Base-by-base conservation (phyloP, 2,329 filamentous ascomycete species). In the Penicillium sp. region DNA sequence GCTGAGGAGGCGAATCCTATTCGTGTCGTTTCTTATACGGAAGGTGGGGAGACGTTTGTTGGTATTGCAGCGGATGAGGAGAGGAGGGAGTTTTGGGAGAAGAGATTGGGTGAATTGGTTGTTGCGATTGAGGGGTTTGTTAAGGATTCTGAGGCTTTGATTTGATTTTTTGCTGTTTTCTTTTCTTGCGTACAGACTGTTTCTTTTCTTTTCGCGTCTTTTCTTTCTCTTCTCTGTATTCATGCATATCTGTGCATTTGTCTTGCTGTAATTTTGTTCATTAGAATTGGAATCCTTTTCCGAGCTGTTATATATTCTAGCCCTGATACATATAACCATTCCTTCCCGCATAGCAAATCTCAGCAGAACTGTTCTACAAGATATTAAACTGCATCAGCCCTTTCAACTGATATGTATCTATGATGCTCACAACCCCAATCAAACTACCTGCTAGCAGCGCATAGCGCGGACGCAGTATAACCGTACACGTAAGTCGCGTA, bases 11-110 rank as follows among this genome's bases (percentile, higher is more conserved):
- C 48, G 10, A 46, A 31, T 24, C 47, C 47, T 5, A 40, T 29
- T 28, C 51, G 50, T 18, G 45, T 53, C 13, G 33, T 40, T 21
- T 56, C 54, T 10, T 56, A 52, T 14, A 49, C 49, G 21, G 49
- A 52, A 23, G 39, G 21, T 36, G 54, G 49, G 3, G 24, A 34
- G 28, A 52, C 46, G 2, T 56, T 37, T 42, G 54, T 56, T 36
- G 49, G 54, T 4, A 50, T 56, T 40, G 54, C 34, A 9, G 54
- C 44, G 23, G 54, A 56, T 47, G 45, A 56, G 18, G 45, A 49
- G 26, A 8, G 49, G 3, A 13, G 34, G 40, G 21, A 36, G 5
- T 52, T 47, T 33, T 56, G 54, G 54, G 24, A 50, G 34, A 46
- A 48, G 44, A 47, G 50, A 8, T 18, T 56, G 39, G 21, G 21